These are phyloP conservation scores for Nicotiana obtusifolia DNA, from an alignment of 257 asterid species.

Conservation along the genomic window DNA sequence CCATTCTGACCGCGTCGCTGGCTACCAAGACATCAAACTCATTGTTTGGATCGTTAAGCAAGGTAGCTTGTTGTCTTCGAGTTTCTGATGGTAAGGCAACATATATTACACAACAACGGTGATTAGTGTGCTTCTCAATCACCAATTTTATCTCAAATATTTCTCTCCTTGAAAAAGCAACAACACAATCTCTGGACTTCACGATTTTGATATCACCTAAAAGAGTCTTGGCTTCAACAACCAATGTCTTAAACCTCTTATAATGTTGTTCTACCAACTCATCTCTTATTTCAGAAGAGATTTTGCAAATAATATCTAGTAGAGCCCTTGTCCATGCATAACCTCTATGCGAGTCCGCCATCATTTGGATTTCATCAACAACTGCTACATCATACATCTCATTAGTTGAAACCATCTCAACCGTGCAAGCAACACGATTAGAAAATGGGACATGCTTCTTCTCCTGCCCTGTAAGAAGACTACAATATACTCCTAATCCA, in stretches of 20 bases:
- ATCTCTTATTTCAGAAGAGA: slow-evolving; percentile 76
- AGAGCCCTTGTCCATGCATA: slow-evolving; percentile 94
- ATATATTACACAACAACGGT: slow-evolving; percentile 84
- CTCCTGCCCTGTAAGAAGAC: slow-evolving; percentile 85
- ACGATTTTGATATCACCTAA: slow-evolving; percentile 75
- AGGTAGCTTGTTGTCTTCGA: slow-evolving; percentile 78
- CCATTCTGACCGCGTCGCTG: slow-evolving; percentile 98
- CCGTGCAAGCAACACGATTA: slow-evolving; percentile 86
- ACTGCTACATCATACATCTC: slow-evolving; percentile 88
- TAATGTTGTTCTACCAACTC: slow-evolving; percentile 68
- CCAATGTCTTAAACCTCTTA: slow-evolving; percentile 82
- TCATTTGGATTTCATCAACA: slow-evolving; percentile 90
- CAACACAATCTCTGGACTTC: slow-evolving; percentile 82
- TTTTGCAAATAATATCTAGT: slow-evolving; percentile 50
- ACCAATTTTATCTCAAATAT: slow-evolving; percentile 86
- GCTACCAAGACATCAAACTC: slow-evolving; percentile 83
- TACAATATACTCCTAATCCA: slow-evolving; percentile 79
- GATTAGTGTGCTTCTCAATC: slow-evolving; percentile 74
- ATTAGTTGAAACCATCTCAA: slow-evolving; percentile 84
- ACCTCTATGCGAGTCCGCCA: slow-evolving; percentile 79
- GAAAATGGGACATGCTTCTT: slow-evolving; percentile 79
- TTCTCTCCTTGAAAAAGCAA: slow-evolving; percentile 90
- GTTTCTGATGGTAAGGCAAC: slow-evolving; percentile 98
- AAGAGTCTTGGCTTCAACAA: slow-evolving; percentile 88
- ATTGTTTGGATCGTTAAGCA: slow-evolving; percentile 64